Evolutionary conservation across 768 basidiomycete genomes (phyloP).

Genomic region (Russula sp.): DNA sequence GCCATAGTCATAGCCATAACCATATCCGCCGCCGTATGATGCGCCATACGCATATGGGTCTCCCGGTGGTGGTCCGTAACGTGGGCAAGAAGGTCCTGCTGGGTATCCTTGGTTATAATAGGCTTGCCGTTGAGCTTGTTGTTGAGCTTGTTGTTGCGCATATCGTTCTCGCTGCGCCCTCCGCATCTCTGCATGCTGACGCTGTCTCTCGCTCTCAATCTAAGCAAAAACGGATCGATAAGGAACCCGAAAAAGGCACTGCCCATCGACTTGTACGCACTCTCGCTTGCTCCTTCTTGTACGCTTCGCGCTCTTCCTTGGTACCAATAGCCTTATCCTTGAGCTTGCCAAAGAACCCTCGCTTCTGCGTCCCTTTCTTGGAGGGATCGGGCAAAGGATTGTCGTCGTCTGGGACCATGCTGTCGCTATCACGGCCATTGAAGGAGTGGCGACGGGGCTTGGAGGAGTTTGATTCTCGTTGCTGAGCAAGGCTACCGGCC

Average conservation of each 20-base stretch:
- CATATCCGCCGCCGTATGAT: constrained; percentile 15
- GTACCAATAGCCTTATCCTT: constrained; percentile 60
- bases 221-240: background rate
- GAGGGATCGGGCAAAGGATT: background rate
- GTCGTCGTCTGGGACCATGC: constrained; percentile 17
- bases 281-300: constrained; percentile 30
- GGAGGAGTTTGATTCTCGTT: background rate
- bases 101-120: constrained; percentile 1
- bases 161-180: constrained; percentile 1
- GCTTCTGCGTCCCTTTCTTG: constrained; percentile 29
- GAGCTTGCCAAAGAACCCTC: constrained; percentile 51
- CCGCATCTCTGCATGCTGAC: background rate
- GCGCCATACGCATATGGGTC: constrained; percentile 18
- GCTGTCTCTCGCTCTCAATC: constrained; percentile 12
- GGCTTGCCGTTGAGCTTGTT: constrained; percentile 1
- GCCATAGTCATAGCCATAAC: constrained; percentile 13
- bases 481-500: constrained; percentile 20
- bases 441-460: constrained; percentile 21
- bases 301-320: constrained; percentile 53
- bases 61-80: constrained; percentile 26
- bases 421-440: constrained; percentile 20
- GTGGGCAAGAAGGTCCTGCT: background rate
- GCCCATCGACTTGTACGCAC: constrained; percentile 15
- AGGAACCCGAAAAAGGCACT: background rate
- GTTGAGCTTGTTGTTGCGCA: background rate